Percentiles rank a stretch among this genome's conserved stretches.
Evolutionary conservation across 345 rosid species (phyloP).

Genomic region (Acer saccharum): DNA sequence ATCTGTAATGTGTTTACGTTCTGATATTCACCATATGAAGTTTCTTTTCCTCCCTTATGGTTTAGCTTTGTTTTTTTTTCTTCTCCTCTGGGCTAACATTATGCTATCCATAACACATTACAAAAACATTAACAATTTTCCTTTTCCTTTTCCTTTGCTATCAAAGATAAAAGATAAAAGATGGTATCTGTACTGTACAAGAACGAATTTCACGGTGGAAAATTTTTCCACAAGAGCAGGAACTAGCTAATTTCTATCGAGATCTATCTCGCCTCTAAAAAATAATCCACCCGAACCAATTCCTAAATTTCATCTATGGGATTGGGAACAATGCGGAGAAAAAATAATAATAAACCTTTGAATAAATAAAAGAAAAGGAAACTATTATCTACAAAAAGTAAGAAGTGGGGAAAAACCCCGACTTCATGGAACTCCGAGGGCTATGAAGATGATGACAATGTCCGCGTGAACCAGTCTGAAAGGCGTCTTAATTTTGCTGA

Average conservation of each 20-base stretch:
- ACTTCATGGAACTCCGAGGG: constrained; percentile 11
- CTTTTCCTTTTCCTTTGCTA: constrained; percentile 3
- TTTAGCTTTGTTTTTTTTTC: background rate
- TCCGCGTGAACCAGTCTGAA: constrained; percentile 56
- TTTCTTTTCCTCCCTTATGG: background rate
- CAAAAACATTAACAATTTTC: background rate
- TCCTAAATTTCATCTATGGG: constrained; percentile 25
- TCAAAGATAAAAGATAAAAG: constrained; percentile 18
- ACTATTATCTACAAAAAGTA: constrained; percentile 41
- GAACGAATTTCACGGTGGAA: constrained; percentile 34
- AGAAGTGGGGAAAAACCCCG: constrained; percentile 3
- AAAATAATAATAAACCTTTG: background rate
- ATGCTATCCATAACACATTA: background rate
- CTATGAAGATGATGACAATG: constrained; percentile 56
- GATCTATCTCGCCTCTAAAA: constrained; percentile 5
- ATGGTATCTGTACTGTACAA: constrained; percentile 36
- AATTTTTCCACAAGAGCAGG: constrained; percentile 28
- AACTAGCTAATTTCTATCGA: constrained; percentile 25
- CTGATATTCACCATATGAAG: background rate
- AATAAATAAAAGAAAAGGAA: constrained; percentile 10
- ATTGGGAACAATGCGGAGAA: background rate
- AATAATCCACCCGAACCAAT: constrained; percentile 11
- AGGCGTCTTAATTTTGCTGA: constrained; percentile 54
- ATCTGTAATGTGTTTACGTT: background rate
- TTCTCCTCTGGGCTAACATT: background rate